phyloP scores from a whole-genome alignment of 805 yeast genomes.

The Wickerhamiella hasegawae region DNA sequence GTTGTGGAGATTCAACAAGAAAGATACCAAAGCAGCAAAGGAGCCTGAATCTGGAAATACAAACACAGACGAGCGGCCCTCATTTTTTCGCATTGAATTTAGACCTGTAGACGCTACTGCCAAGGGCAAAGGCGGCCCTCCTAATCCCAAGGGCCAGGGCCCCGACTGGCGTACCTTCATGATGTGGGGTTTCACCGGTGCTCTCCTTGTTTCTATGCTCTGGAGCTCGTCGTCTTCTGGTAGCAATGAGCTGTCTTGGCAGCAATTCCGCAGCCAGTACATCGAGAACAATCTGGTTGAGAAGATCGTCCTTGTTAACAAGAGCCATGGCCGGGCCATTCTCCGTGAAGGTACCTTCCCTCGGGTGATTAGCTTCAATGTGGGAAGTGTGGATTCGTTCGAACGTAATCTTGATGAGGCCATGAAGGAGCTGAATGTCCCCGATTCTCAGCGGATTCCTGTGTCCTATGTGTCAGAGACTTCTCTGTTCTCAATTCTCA shows the following conservation, averaged over 20 bases:
- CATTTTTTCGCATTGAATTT: conserved; percentile 2
- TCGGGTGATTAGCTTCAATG: conserved; percentile 50
- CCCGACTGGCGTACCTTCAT: conserved; percentile 12
- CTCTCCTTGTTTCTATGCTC: too few relatives aligned
- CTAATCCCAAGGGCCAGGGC: conserved; percentile 4
- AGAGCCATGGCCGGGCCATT: conserved; percentile 50
- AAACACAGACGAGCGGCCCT: not conserved
- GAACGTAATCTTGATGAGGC: conserved; percentile 66
- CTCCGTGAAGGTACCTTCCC: conserved; percentile 16
- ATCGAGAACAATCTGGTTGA: conserved; percentile 67
- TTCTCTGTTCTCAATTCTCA: conserved; percentile 41
- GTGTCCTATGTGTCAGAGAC: conserved; percentile 58
- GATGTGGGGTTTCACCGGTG: conserved; percentile 13
- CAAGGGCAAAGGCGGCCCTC: conserved; percentile 1
- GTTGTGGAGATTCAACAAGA: too few relatives aligned
- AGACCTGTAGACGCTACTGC: not conserved
- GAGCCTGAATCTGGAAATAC: not conserved
- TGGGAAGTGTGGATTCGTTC: conserved; percentile 73
- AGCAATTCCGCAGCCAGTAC: conserved; percentile 70
- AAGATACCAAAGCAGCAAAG: too few relatives aligned
- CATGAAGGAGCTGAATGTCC: conserved; percentile 54
- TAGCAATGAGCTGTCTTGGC: conserved; percentile 47
- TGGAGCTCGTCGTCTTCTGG: too few relatives aligned
- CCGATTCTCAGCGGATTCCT: conserved; percentile 59
- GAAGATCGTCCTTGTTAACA: conserved; percentile 56